These are phyloP conservation scores for Penicillium freii DNA, from an alignment of 2,329 filamentous ascomycete genomes.

Conservation along the genomic window DNA sequence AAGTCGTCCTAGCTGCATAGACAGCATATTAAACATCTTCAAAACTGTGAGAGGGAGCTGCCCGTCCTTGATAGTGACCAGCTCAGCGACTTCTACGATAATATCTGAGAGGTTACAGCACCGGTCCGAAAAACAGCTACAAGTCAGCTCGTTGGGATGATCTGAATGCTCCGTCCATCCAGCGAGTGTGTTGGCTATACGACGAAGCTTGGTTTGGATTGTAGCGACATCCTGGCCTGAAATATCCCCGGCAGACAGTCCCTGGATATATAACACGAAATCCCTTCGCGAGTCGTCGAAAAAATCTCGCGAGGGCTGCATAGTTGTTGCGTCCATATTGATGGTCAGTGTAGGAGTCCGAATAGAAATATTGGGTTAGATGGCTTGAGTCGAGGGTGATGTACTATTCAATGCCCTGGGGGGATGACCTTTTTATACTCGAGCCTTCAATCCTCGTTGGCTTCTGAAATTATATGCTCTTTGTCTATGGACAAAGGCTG, in stretches of 20 bases:
- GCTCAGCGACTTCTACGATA: not conserved
- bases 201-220: not conserved
- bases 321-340: not conserved
- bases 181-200: not conserved
- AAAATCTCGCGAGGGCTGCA: not conserved
- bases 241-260: not conserved
- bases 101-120: not conserved
- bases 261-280: not conserved
- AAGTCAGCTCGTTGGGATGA: not conserved
- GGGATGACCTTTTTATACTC: not conserved
- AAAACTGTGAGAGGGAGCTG: not conserved
- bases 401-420: not conserved
- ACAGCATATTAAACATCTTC: slow-evolving; percentile 1
- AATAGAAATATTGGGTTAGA: not conserved
- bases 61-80: not conserved
- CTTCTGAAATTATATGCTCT: not conserved
- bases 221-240: not conserved
- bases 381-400: not conserved
- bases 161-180: not conserved
- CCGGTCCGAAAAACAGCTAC: not conserved
- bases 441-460: not conserved
- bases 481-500: not conserved
- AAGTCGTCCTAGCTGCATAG: not conserved
- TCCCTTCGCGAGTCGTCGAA: not conserved
- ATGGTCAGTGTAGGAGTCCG: not conserved